Percentiles rank a stretch among this genome's conserved stretches.
Conservation (phyloP, 2,329 filamentous ascomycete species). For the Fulvia fulva region DNA sequence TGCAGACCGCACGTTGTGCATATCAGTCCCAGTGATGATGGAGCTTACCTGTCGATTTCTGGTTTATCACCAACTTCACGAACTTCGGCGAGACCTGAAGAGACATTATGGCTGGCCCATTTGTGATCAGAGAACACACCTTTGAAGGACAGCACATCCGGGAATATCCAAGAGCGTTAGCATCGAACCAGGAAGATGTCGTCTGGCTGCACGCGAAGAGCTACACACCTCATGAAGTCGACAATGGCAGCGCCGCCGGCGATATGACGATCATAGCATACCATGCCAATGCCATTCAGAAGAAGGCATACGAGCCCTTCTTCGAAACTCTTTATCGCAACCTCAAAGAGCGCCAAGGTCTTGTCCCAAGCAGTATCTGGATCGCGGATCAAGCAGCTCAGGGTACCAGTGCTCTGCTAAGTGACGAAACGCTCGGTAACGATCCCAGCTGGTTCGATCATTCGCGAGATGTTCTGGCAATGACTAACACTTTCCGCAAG, state of each 20-base stretch:
- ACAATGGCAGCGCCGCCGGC: constrained; percentile 59
- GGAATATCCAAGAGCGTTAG: constrained; percentile 3
- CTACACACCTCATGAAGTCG: constrained; percentile 59
- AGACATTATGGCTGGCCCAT: neutral
- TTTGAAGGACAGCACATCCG: constrained; percentile 9
- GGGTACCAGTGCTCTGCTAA: constrained; percentile 71
- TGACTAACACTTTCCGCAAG: constrained; percentile 74
- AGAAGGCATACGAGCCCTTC: constrained; percentile 49
- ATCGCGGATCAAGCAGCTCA: constrained; percentile 84
- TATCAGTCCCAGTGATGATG: no score
- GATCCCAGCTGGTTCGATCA: constrained; percentile 80
- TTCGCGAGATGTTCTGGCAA: constrained; percentile 72
- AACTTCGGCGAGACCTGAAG: neutral
- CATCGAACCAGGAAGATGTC: constrained; percentile 5
- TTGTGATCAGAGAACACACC: constrained; percentile 4
- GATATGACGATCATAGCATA: constrained; percentile 81
- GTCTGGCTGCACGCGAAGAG: constrained; percentile 59
- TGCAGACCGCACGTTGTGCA: no score
- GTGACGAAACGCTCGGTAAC: constrained; percentile 71
- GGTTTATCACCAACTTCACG: neutral
- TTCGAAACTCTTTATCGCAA: constrained; percentile 77
- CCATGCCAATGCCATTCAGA: constrained; percentile 88
- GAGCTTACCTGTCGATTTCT: no score
- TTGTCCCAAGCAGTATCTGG: constrained; percentile 77
- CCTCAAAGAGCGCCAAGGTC: constrained; percentile 52